Evolutionary conservation across 805 yeast genomes (phyloP), one percentile per base, ranked within the genome.

Genomic region (Wickerhamomyces xylosicus): DNA sequence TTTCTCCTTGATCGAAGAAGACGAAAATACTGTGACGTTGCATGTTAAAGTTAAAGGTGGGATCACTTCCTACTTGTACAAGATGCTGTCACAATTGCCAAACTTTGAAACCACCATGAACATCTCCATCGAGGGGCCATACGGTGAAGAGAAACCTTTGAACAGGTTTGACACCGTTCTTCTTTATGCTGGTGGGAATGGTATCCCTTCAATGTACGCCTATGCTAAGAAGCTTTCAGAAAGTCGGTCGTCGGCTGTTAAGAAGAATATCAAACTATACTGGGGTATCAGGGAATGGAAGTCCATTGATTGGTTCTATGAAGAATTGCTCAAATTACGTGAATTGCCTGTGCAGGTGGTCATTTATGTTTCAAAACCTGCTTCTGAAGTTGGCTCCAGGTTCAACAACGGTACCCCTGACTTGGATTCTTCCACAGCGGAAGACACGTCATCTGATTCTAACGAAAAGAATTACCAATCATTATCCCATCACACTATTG

Each of bases 281-380:
- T 85, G 95, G 95, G 68, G 72, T 13, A 66, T 83, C 16, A 65
- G 78, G 41, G 73, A 75, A 36, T 63, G 67, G 47, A 55, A 58
- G 29, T 70, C 79, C 6, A 50, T 83, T 22, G 54, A 52, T 14
- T 74, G 78, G 78, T 73, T 74, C 50, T 42, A 48, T 4, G 58
- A 62, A 3, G 79, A 77, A 48, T 49, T 77, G 22, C 44, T 46
- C 7, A 47, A 52, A 42, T 47, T 72, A 39, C 42, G 47, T 17
- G 44, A 37, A 6, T 31, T 39, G 11, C 21, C 37, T 3, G 41
- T 33, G 6, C 37, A 46, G 16, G 43, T 48, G 9, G 32, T 51
- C 17, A 33, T 53, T 22, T 49, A 50, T 29, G 41, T 53, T 5
- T 45, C 57, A 5, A 45, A 41, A 22, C 55, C 54, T 14, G 47